phyloP scores from a whole-genome alignment of 352 stramenopile genomes.

The Thraustochytrium aureum region DNA sequence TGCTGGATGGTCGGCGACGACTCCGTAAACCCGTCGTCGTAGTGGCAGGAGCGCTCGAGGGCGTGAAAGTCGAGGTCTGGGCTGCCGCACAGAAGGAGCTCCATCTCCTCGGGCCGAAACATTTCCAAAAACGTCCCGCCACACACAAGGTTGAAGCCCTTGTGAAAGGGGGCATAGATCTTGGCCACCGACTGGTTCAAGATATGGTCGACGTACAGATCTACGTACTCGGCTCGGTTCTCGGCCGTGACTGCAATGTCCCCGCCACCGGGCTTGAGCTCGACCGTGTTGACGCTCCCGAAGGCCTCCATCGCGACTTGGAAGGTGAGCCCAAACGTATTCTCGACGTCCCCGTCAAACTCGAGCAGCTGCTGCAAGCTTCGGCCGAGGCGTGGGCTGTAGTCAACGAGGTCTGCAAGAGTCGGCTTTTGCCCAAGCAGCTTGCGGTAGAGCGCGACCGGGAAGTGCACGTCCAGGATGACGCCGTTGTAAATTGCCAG shows the following conservation, averaged over 20 bases:
- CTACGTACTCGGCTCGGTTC: conserved; percentile 95
- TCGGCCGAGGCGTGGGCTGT: conserved; percentile 15
- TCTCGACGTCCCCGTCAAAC: conserved; percentile 69
- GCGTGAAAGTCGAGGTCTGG: conserved; percentile 71
- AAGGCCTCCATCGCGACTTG: conserved; percentile 60
- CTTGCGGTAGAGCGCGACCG: conserved; percentile 73
- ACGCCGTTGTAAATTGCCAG: conserved; percentile 78
- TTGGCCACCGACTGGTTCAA: conserved; percentile 76
- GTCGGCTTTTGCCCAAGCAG: conserved; percentile 62
- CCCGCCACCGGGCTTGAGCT: conserved; percentile 85
- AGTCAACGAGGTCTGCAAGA: conserved; percentile 19
- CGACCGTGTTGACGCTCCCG: conserved; percentile 62
- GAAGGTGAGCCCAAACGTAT: conserved; percentile 74
- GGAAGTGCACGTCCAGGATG: conserved; percentile 74
- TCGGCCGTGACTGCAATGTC: conserved; percentile 85
- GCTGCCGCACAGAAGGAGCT: conserved; percentile 86
- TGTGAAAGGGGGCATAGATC: conserved; percentile 84
- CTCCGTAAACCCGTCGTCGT: conserved; percentile 70
- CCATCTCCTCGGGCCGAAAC: conserved; percentile 92
- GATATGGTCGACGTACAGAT: conserved; percentile 89
- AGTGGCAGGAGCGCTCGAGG: conserved; percentile 65
- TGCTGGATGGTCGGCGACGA: conserved; percentile 62
- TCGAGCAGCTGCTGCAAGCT: conserved; percentile 66
- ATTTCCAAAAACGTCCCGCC: conserved; percentile 78
- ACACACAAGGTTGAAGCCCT: conserved; percentile 89